A percentile compares a stretch with the other conserved stretches of the same genome.
phyloP scores from a whole-genome alignment of 768 basidiomycete species.

The Chalciporus piperatus region DNA sequence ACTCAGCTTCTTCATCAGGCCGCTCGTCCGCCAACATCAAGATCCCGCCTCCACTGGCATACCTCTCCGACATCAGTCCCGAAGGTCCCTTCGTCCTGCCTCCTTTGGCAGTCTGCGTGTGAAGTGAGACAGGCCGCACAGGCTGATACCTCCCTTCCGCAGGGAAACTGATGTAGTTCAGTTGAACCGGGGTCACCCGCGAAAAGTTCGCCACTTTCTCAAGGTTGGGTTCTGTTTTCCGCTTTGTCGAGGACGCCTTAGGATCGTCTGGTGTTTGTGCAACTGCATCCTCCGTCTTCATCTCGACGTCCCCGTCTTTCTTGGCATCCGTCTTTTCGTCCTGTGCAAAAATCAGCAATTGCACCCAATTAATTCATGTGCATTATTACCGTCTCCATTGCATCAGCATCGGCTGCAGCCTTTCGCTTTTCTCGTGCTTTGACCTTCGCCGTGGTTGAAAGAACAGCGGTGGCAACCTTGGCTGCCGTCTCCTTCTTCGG shows the following conservation, averaged over 20 bases:
- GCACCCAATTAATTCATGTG: background rate
- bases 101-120: constrained; percentile 31
- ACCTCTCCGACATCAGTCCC: constrained; percentile 51
- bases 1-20: constrained; percentile 70
- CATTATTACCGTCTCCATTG: constrained; percentile 74
- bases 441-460: constrained; percentile 97
- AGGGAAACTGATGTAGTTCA: constrained; percentile 83
- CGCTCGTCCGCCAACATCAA: constrained; percentile 74
- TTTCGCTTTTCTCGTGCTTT: constrained; percentile 93
- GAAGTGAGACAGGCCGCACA: constrained; percentile 71
- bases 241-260: constrained; percentile 47
- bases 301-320: constrained; percentile 68
- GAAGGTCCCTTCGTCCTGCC: constrained; percentile 33
- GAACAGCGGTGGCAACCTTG: constrained; percentile 91
- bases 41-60: constrained; percentile 84
- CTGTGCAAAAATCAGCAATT: constrained; percentile 32
- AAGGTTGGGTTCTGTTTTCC: constrained; percentile 70
- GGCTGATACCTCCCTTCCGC: constrained; percentile 80
- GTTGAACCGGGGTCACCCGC: constrained; percentile 87
- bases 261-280: constrained; percentile 57
- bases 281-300: constrained; percentile 68
- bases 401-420: constrained; percentile 75
- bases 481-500: constrained; percentile 90
- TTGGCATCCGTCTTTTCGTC: constrained; percentile 54
- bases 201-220: constrained; percentile 86